These are phyloP conservation scores for Lecanoromycetidae sp. DNA, from an alignment of 2,329 filamentous ascomycete species.

Conservation along the genomic window DNA sequence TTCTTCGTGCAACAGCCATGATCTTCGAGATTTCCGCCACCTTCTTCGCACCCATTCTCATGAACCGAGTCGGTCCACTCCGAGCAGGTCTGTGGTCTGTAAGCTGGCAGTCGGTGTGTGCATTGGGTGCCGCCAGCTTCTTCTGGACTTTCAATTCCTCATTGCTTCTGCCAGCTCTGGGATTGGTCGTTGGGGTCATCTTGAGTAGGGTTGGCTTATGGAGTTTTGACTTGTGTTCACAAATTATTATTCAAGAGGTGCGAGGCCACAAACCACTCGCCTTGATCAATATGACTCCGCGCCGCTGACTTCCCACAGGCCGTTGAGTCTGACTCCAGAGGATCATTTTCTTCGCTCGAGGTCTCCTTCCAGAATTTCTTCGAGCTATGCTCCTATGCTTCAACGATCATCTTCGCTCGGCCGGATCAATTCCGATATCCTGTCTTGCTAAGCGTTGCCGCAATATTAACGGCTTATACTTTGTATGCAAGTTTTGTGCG, in stretches of 20 bases:
- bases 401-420: slow-evolving; percentile 28
- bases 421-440: slow-evolving; percentile 32
- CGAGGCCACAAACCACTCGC: slow-evolving; percentile 7
- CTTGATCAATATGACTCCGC: neutral
- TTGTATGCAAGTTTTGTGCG: slow-evolving; percentile 48
- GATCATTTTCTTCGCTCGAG: slow-evolving; percentile 57
- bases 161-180: slow-evolving; percentile 32
- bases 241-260: slow-evolving; percentile 52
- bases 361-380: slow-evolving; percentile 51
- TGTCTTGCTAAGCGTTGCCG: slow-evolving; percentile 29
- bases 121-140: slow-evolving; percentile 34
- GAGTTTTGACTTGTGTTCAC: slow-evolving; percentile 49
- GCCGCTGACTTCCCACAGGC: slow-evolving; percentile 30
- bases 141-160: slow-evolving; percentile 30
- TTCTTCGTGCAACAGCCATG: slow-evolving; percentile 36
- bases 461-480: slow-evolving; percentile 27
- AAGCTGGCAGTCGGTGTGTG: slow-evolving; percentile 52
- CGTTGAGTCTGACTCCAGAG: slow-evolving; percentile 45
- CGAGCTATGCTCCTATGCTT: slow-evolving; percentile 27
- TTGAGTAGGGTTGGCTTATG: slow-evolving; percentile 49
- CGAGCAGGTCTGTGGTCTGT: slow-evolving; percentile 60
- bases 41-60: slow-evolving; percentile 38
- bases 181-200: slow-evolving; percentile 40
- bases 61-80: slow-evolving; percentile 43
- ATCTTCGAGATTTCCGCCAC: slow-evolving; percentile 43